Evolutionary conservation across 78 protist genomes (phyloP), one percentile per base, ranked within the genome.

Genomic region (Planoprotostelium fungivorum): DNA sequence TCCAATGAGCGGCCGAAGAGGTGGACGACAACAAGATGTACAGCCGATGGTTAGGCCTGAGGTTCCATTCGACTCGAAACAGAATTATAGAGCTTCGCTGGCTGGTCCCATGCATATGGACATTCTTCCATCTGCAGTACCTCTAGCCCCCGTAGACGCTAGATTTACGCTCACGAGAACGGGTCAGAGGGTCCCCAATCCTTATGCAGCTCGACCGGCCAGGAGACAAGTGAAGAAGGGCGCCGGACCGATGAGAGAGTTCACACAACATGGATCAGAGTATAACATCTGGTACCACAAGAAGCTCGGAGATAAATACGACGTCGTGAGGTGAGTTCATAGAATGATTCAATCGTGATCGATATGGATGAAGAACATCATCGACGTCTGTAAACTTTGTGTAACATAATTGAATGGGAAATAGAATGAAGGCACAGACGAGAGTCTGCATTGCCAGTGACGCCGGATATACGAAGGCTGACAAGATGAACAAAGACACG

Each of bases 201-300:
- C 73, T 25, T 51, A 51, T 51, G 5, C 73, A 25, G 73, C 31
- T 25, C 73, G 73, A 25, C 73, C 73, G 16, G 73, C 73, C 16
- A 51, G 73, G 16, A 51, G 73, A 51, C 73, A 51, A 51, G 73
- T 51, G 31, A 51, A 51, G 73, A 51, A 51, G 73, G 73, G 73
- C 5, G 73, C 73, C 16, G 73, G 73, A 51, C 73, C 73, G 16
- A 51, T 51, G 73, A 51, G 73, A 51, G 73, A 51, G 73, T 51
- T 51, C 73, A 51, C 73, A 5, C 31, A 5, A 16, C 73, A 51
- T 16, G 16, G 73, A 25, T 51, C 87, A 0, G 94, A 92, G 34
- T 92, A 92, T 84, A 92, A 92, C 88, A 92, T 92, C 28, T 92
- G 94, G 94, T 92, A 92, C 84, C 88, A 73, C 34, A 92, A 86